Base-by-base conservation (phyloP, 768 basidiomycete species). In the Gymnopilus dilepis region DNA sequence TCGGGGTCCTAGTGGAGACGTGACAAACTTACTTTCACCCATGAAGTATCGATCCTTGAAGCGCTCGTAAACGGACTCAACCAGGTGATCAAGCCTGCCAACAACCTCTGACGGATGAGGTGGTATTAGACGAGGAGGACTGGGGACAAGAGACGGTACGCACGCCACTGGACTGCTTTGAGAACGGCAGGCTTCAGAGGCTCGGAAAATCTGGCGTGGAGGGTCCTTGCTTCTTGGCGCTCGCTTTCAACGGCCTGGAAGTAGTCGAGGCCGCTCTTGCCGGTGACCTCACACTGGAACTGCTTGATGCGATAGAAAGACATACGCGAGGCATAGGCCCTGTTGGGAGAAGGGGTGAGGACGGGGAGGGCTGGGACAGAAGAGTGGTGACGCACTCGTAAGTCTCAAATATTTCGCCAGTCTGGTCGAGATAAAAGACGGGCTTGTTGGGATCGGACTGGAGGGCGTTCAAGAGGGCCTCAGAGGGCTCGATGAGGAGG, bases 241-340 rank as follows among this genome's bases (percentile, higher is more conserved):
- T 99, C 97, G 60, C 93, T 95, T 68, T 94, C 89, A 45, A 96
- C 82, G 22, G 97, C 97, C 70, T 94, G 88, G 75, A 96, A 97
- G 78, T 95, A 99, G 80, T 94, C 91, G 56, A 99, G 84, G 57
- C 90, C 89, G 66, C 92, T 91, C 80, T 95, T 97, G 76, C 96
- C 95, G 33, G 94, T 95, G 70, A 96, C 94, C 79, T 98, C 97
- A 74, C 97, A 99, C 72, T 97, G 94, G 77, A 98, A 99, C 71
- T 95, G 90, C 71, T 94, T 95, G 61, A 93, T 84, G 57, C 88
- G 86, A 80, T 97, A 97, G 82, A 97, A 99, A 62, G 92, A 90
- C 86, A 97, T 92, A 69, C 97, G 90, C 33, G 92, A 86, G 45
- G 91, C 86, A 80, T 97, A 98, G 22, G 93, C 87, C 69, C 83